phyloP scores from a whole-genome alignment of 2,329 filamentous ascomycete genomes.

The Didymella pinodella region DNA sequence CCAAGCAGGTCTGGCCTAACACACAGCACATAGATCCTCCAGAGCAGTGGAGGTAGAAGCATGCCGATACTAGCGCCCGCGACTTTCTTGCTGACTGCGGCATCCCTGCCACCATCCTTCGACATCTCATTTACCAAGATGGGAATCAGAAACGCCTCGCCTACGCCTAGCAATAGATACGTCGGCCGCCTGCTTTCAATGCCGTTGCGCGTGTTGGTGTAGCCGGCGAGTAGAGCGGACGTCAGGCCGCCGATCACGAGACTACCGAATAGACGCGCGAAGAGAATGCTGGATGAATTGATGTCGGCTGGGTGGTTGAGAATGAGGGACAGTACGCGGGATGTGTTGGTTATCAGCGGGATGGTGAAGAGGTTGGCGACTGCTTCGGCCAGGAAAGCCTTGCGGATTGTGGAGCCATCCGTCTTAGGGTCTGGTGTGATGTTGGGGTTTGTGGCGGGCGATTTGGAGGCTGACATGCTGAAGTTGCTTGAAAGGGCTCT shows the following conservation, averaged over 20 bases:
- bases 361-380: slow-evolving; percentile 40
- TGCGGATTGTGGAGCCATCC: slow-evolving; percentile 34
- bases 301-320: slow-evolving; percentile 32
- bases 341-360: slow-evolving; percentile 36
- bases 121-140: slow-evolving; percentile 31
- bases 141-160: slow-evolving; percentile 33
- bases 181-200: slow-evolving; percentile 36
- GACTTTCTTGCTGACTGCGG: slow-evolving; percentile 32
- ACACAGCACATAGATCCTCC: slow-evolving; percentile 37
- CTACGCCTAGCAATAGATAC: slow-evolving; percentile 34
- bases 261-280: slow-evolving; percentile 36
- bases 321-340: slow-evolving; percentile 30
- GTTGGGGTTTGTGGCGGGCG: slow-evolving; percentile 31
- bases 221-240: slow-evolving; percentile 33
- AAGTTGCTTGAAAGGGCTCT: background rate
- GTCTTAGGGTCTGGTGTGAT: slow-evolving; percentile 26
- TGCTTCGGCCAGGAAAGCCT: slow-evolving; percentile 39
- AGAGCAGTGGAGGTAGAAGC: slow-evolving; percentile 32
- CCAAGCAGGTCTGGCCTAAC: slow-evolving; percentile 36
- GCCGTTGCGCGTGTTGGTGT: slow-evolving; percentile 36
- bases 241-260: slow-evolving; percentile 36
- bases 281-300: slow-evolving; percentile 35
- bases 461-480: slow-evolving; percentile 24
- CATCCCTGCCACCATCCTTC: slow-evolving; percentile 25
- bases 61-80: slow-evolving; percentile 28